These are phyloP conservation scores for Amylocystis lapponica DNA, from an alignment of 768 basidiomycete genomes.

Conservation along the genomic window DNA sequence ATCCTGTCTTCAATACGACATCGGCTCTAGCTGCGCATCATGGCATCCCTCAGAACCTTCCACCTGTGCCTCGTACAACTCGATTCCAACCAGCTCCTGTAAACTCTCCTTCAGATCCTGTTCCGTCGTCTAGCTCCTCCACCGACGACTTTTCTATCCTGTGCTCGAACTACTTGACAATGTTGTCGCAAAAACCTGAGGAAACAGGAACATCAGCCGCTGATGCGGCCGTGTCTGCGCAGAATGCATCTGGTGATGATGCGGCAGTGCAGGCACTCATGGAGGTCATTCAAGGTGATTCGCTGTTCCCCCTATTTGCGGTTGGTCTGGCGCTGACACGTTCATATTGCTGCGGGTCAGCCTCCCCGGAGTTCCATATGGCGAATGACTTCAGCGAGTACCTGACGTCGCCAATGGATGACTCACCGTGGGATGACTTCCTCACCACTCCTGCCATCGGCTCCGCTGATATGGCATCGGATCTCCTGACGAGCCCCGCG, in stretches of 20 bases:
- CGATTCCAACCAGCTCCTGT: constrained; percentile 36
- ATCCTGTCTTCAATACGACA: constrained; percentile 53
- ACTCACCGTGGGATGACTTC: constrained; percentile 43
- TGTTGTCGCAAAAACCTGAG: constrained; percentile 45
- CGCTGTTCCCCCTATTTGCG: neutral
- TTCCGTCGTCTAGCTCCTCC: constrained; percentile 20
- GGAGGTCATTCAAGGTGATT: constrained; percentile 34
- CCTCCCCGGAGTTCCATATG: constrained; percentile 35
- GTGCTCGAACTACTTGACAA: constrained; percentile 59
- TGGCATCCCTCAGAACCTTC: constrained; percentile 71
- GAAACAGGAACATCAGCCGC: constrained; percentile 22
- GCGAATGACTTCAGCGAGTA: constrained; percentile 35
- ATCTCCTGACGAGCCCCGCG: constrained; percentile 38
- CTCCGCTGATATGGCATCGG: constrained; percentile 28
- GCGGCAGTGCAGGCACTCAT: constrained; percentile 34
- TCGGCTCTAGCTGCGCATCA: constrained; percentile 70
- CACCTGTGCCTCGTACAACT: constrained; percentile 59
- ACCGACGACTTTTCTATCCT: constrained; percentile 41
- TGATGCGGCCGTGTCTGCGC: constrained; percentile 18
- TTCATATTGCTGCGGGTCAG: constrained; percentile 16
- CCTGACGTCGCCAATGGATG: constrained; percentile 42
- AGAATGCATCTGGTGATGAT: constrained; percentile 11
- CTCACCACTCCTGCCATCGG: constrained; percentile 39
- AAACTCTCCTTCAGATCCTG: constrained; percentile 20
- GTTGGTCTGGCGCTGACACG: constrained; percentile 3